Evolutionary conservation across 805 yeast species (phyloP).

Genomic region (Wickerhamiella sorbophila): DNA sequence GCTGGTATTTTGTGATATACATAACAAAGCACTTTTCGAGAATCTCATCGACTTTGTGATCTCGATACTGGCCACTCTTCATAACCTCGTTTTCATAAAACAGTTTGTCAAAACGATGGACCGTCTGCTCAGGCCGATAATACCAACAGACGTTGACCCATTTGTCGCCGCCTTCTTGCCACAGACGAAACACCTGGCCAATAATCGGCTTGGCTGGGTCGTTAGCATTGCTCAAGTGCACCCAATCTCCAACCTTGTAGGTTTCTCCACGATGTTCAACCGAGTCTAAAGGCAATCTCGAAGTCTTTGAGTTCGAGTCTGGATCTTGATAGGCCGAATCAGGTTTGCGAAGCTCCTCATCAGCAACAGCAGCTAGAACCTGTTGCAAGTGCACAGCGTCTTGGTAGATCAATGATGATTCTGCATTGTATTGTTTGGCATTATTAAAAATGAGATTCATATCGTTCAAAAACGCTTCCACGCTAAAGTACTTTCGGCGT

Average conservation of each 20-base stretch:
- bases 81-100: slow-evolving; percentile 92
- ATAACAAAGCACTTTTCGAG: slow-evolving; percentile 90
- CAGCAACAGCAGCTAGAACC: slow-evolving; percentile 40
- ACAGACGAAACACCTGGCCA: slow-evolving; percentile 84
- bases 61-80: slow-evolving; percentile 93
- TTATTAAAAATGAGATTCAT: slow-evolving; percentile 61
- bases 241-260: slow-evolving; percentile 91
- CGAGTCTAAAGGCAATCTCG: slow-evolving; percentile 69
- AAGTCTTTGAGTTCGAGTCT: slow-evolving; percentile 41
- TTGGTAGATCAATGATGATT: slow-evolving; percentile 41
- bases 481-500: slow-evolving; percentile 63
- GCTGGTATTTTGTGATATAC: slow-evolving; percentile 84
- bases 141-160: slow-evolving; percentile 97
- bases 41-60: slow-evolving; percentile 77
- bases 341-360: slow-evolving; percentile 63
- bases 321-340: slow-evolving; percentile 53
- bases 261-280: slow-evolving; percentile 55
- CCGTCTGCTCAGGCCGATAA: slow-evolving; percentile 94
- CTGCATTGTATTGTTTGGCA: slow-evolving; percentile 49
- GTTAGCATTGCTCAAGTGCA: slow-evolving; percentile 70
- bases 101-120: slow-evolving; percentile 76
- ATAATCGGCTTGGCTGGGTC: slow-evolving; percentile 83
- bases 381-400: slow-evolving; percentile 53
- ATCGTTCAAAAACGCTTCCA: slow-evolving; percentile 65
- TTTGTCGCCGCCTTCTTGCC: slow-evolving; percentile 70